Conservation (phyloP, 2,329 filamentous ascomycete species). For the Cordyceps cateniannulata region DNA sequence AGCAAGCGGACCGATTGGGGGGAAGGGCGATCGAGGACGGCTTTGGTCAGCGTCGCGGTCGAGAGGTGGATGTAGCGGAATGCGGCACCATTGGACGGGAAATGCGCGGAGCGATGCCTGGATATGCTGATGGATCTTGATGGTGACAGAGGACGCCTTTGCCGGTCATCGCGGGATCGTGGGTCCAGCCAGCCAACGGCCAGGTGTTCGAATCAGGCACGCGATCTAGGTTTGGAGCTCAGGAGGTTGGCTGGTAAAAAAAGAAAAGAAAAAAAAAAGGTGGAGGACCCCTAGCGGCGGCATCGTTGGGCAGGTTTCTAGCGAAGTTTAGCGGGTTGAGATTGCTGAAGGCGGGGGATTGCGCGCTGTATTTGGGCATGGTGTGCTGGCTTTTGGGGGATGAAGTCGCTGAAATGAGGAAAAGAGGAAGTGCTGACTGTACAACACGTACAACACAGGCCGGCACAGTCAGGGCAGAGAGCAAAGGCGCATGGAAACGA, state of each 20-base stretch:
- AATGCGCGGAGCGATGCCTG: background rate
- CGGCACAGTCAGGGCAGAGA: no score
- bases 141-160: background rate
- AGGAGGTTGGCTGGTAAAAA: no score
- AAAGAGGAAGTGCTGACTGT: background rate
- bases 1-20: background rate
- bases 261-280: no score
- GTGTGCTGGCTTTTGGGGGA: background rate
- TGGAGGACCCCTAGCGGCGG: background rate
- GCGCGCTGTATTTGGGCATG: background rate
- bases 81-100: background rate
- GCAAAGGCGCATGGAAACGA: no score
- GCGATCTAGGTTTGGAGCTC: background rate
- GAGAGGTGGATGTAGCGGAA: background rate
- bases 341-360: background rate
- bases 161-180: background rate
- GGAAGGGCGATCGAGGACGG: background rate
- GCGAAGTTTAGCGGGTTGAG: background rate
- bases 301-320: background rate
- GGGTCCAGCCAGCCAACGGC: background rate
- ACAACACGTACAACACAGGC: no score
- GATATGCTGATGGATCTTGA: conserved; percentile 5
- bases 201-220: background rate
- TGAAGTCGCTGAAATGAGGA: background rate
- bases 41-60: background rate